Evolutionary conservation across 2,329 filamentous ascomycete genomes (phyloP), one percentile per base, ranked within the genome.

Genomic region (Balansia obtecta): DNA sequence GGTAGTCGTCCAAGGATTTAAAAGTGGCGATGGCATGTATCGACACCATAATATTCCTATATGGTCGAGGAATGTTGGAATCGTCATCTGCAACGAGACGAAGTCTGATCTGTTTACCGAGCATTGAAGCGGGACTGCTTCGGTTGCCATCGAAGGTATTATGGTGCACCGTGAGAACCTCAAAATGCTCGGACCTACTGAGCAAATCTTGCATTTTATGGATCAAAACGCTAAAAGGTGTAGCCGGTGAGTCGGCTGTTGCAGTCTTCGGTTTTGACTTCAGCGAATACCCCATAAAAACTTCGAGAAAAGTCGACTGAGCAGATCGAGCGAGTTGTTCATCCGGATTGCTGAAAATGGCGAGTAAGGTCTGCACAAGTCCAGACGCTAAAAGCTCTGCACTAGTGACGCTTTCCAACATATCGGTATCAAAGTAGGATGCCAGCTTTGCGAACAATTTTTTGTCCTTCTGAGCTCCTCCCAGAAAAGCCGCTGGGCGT

Each of bases 1-100:
- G 75, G 65, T 97, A 98, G 63, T 98, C 93, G 62, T 97, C 93
- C 22, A 98, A 71, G 0, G 91, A 87, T 65, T 96, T 97, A 72
- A 98, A 97, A 0, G 90, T 97, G 2, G 93, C 91, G 61, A 98
- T 97, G 15, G 93, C 93, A 65, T 98, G 93, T 51, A 98, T 98
- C 0, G 89, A 95, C 1, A 98, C 93, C 85, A 96, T 96, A 55
- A 98, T 94, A 57, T 91, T 95, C 20, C 87, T 80, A 63, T 95
- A 97, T 0, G 85, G 76, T 37, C 83, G 78, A 16, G 93, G 93
- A 53, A 98, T 93, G 46, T 93, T 87, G 0, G 89, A 91, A 45
- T 90, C 85, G 1, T 94, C 90, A 57, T 95, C 90, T 1, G 93
- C 91, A 38, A 90, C 79, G 34, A 98, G 75, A 58, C 88, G 90